These are phyloP conservation scores for Candida endomychidarum DNA, from an alignment of 805 yeast species.

Conservation along the genomic window DNA sequence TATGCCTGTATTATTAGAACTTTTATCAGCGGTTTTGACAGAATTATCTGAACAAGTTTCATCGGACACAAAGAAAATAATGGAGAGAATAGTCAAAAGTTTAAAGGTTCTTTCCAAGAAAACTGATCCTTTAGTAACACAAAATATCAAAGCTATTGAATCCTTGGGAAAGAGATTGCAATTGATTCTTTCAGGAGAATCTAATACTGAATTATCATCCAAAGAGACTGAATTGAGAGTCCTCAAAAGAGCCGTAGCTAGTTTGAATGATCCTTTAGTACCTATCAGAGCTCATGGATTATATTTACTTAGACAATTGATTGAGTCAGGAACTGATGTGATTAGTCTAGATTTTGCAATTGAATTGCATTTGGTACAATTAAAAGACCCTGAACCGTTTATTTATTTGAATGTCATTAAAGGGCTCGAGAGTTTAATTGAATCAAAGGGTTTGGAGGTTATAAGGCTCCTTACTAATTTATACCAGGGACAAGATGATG, in stretches of 20 bases:
- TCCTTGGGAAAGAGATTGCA: conserved; percentile 33
- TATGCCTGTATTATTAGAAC: conserved; percentile 31
- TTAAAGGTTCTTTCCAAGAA: conserved; percentile 22
- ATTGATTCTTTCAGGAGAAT: conserved; percentile 27
- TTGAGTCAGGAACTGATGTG: conserved; percentile 49
- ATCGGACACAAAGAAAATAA: conserved; percentile 25
- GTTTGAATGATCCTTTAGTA: conserved; percentile 72
- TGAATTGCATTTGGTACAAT: conserved; percentile 58
- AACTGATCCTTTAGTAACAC: conserved; percentile 9
- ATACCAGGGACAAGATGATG: conserved; percentile 30
- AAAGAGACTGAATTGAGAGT: conserved; percentile 36
- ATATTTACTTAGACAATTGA: conserved; percentile 56
- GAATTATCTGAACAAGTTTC: conserved; percentile 27
- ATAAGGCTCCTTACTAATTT: conserved; percentile 37
- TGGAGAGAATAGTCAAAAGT: conserved; percentile 23
- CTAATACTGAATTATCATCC: conserved; percentile 20
- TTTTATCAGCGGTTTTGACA: conserved; percentile 36
- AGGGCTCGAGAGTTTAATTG: conserved; percentile 65
- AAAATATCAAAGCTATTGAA: conserved; percentile 17
- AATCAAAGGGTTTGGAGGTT: conserved; percentile 36
- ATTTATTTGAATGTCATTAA: conserved; percentile 82
- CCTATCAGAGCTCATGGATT: conserved; percentile 90
- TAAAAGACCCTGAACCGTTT: conserved; percentile 82
- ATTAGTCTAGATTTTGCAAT: conserved; percentile 55
- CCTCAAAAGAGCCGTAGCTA: conserved; percentile 60